phyloP scores from a whole-genome alignment of 352 stramenopile species.

The Detonula confervacea region DNA sequence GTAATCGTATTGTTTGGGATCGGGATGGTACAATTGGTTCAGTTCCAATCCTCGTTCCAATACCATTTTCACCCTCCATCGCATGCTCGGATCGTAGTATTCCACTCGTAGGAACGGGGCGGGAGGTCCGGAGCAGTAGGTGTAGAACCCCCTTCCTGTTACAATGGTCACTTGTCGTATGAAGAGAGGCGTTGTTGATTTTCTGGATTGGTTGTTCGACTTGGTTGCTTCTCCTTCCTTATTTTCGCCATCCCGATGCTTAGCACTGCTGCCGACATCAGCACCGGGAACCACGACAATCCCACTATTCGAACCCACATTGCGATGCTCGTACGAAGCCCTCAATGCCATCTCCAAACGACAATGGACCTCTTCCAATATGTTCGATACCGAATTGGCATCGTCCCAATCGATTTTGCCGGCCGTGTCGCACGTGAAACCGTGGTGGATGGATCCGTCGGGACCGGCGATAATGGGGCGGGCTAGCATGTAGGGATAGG shows the following conservation, averaged over 20 bases:
- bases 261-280: not conserved
- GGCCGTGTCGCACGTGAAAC: slow-evolving; percentile 6
- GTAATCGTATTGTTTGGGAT: slow-evolving; percentile 56
- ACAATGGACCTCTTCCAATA: slow-evolving; percentile 63
- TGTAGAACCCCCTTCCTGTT: slow-evolving; percentile 82
- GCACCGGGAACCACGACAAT: slow-evolving; percentile 1
- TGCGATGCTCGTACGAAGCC: slow-evolving; percentile 42
- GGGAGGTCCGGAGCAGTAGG: slow-evolving; percentile 73
- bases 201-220: not conserved
- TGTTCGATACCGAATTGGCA: slow-evolving; percentile 60
- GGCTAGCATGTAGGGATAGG: slow-evolving; percentile 83
- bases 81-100: slow-evolving; percentile 83
- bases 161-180: slow-evolving; percentile 80
- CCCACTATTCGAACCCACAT: slow-evolving; percentile 6
- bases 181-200: slow-evolving; percentile 24
- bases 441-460: slow-evolving; percentile 67
- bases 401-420: slow-evolving; percentile 79
- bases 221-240: not conserved
- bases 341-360: slow-evolving; percentile 73
- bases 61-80: slow-evolving; percentile 82
- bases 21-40: slow-evolving; percentile 71
- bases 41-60: slow-evolving; percentile 79
- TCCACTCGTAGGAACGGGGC: slow-evolving; percentile 74
- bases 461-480: slow-evolving; percentile 71
- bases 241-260: not conserved